Conservation (phyloP, 208 protist genomes). For the Trypanosoma congolense region DNA sequence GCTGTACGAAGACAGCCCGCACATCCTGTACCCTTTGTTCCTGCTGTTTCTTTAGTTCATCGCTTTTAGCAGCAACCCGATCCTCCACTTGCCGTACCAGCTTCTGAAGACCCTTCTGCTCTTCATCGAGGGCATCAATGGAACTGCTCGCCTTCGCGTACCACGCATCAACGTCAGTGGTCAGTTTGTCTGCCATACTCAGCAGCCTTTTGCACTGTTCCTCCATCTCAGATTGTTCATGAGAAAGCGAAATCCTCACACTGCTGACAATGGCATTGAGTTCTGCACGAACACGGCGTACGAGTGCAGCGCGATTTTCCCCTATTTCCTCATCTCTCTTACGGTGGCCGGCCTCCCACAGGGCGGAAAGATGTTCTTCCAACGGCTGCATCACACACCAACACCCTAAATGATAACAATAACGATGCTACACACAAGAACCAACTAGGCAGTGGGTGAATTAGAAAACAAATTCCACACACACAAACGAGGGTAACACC, state of each 20-base stretch:
- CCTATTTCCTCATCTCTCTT: constrained; percentile 15
- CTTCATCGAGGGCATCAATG: constrained; percentile 67
- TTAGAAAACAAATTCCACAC: too few relatives aligned
- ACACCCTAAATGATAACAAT: too few relatives aligned
- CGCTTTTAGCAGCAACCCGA: constrained; percentile 30
- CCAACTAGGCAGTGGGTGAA: too few relatives aligned
- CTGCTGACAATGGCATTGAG: constrained; percentile 31
- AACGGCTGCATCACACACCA: neutral
- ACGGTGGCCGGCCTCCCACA: constrained; percentile 30
- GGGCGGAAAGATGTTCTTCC: constrained; percentile 13
- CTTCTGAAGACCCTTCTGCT: constrained; percentile 57
- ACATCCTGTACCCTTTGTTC: constrained; percentile 41
- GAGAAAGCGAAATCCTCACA: constrained; percentile 34
- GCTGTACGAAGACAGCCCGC: constrained; percentile 32
- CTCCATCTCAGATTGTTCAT: constrained; percentile 57
- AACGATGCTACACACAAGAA: too few relatives aligned
- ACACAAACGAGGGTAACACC: constrained; percentile 6
- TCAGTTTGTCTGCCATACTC: constrained; percentile 60
- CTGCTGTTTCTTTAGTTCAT: constrained; percentile 49
- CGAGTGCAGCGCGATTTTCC: constrained; percentile 22
- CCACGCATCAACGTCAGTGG: constrained; percentile 73
- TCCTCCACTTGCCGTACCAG: constrained; percentile 63
- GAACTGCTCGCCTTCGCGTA: constrained; percentile 62
- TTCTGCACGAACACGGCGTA: constrained; percentile 39
- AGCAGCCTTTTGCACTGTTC: constrained; percentile 56